Evolutionary conservation across 2,329 filamentous ascomycete species (phyloP).

Genomic region (Chrysosporium queenslandicum): DNA sequence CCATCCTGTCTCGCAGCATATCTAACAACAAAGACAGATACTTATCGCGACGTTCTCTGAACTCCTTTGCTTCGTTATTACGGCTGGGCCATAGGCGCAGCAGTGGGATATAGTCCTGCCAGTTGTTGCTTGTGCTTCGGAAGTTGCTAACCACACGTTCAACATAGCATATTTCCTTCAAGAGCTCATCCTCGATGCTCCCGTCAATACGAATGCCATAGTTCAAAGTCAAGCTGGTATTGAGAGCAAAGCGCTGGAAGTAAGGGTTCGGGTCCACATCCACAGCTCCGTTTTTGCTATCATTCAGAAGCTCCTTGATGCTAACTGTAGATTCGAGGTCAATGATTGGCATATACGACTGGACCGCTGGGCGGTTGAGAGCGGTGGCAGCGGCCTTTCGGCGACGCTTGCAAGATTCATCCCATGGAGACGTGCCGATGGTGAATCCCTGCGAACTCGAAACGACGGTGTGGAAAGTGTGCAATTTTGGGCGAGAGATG

Average conservation of each 20-base stretch:
- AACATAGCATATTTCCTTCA: conserved; percentile 64
- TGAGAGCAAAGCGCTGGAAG: conserved; percentile 66
- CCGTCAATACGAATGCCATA: conserved; percentile 69
- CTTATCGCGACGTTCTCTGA: conserved; percentile 57
- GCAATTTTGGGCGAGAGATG: conserved; percentile 66
- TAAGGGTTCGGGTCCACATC: conserved; percentile 64
- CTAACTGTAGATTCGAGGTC: conserved; percentile 64
- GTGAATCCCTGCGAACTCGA: conserved; percentile 69
- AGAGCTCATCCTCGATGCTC: conserved; percentile 54
- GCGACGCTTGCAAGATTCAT: conserved; percentile 66
- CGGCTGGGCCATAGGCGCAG: conserved; percentile 54
- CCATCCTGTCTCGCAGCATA: conserved; percentile 52
- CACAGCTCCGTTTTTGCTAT: conserved; percentile 50
- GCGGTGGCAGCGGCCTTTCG: conserved; percentile 71
- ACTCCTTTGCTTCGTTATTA: conserved; percentile 54
- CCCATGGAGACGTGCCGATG: conserved; percentile 75
- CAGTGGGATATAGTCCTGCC: conserved; percentile 74
- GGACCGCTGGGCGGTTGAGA: conserved; percentile 63
- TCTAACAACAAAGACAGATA: conserved; percentile 52
- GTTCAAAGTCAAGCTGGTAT: conserved; percentile 66
- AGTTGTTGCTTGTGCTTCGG: conserved; percentile 69
- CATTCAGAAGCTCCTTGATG: conserved; percentile 60
- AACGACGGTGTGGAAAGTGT: conserved; percentile 73
- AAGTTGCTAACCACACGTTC: conserved; percentile 68
- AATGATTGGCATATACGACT: conserved; percentile 72